Conservation (phyloP, 495 filamentous ascomycete genomes). For the Rhizodiscina lignyota region DNA sequence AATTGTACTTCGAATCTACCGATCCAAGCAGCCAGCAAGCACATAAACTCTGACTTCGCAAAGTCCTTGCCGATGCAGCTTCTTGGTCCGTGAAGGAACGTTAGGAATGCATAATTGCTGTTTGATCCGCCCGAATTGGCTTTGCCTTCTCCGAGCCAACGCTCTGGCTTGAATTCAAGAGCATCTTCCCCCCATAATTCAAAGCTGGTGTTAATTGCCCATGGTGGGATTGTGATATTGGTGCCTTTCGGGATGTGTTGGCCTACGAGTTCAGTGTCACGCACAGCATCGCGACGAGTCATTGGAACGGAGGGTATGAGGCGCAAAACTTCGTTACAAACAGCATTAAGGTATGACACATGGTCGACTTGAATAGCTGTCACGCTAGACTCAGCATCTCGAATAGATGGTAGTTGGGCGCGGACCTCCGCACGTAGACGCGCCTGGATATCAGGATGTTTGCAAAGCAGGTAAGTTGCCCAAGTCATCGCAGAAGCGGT, state of each 20-base stretch:
- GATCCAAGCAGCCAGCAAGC: slow-evolving; percentile 56
- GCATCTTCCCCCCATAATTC: slow-evolving; percentile 23
- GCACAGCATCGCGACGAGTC: slow-evolving; percentile 44
- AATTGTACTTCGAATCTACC: slow-evolving; percentile 51
- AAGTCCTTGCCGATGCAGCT: slow-evolving; percentile 43
- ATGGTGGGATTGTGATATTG: slow-evolving; percentile 29
- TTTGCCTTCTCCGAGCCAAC: slow-evolving; percentile 18
- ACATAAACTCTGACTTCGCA: slow-evolving; percentile 68
- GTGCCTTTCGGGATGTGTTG: slow-evolving; percentile 39
- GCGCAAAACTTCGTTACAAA: slow-evolving; percentile 43
- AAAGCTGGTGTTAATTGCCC: slow-evolving; percentile 21
- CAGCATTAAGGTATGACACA: slow-evolving; percentile 41
- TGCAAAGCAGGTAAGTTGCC: slow-evolving; percentile 40
- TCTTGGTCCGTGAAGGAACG: slow-evolving; percentile 30
- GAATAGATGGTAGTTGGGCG: slow-evolving; percentile 37
- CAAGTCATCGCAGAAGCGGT: slow-evolving; percentile 43
- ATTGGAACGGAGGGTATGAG: slow-evolving; percentile 39
- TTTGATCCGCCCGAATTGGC: slow-evolving; percentile 23
- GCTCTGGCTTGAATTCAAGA: slow-evolving; percentile 24
- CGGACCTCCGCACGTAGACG: slow-evolving; percentile 45
- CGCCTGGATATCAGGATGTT: slow-evolving; percentile 37
- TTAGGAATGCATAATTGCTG: slow-evolving; percentile 21
- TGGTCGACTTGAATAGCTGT: slow-evolving; percentile 33
- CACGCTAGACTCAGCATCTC: slow-evolving; percentile 26
- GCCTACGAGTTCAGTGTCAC: slow-evolving; percentile 44